Percentiles rank a stretch among this genome's conserved stretches.
Evolutionary conservation across 495 filamentous ascomycete genomes (phyloP).

Genomic region (Talaromyces ruber): DNA sequence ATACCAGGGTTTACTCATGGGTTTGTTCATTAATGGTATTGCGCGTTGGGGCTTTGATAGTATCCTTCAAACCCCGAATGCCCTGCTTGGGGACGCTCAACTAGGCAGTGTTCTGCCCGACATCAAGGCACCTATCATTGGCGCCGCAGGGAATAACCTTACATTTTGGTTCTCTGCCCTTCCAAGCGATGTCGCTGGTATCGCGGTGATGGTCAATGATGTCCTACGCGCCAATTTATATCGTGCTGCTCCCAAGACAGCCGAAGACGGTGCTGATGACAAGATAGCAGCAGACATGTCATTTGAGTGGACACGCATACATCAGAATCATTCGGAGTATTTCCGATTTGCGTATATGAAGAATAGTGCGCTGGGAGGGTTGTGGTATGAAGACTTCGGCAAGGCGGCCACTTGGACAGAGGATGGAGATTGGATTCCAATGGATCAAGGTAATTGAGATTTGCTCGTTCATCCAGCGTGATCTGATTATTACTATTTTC

Average conservation of each 20-base stretch:
- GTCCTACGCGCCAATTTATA: conserved; percentile 36
- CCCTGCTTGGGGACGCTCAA: conserved; percentile 6
- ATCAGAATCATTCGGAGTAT: conserved; percentile 51
- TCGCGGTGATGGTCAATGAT: conserved; percentile 52
- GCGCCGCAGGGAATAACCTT: conserved; percentile 25
- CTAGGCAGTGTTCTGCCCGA: conserved; percentile 38
- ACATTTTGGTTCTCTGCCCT: conserved; percentile 37
- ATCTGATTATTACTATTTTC: background rate
- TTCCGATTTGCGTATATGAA: conserved; percentile 75
- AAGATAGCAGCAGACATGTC: conserved; percentile 22
- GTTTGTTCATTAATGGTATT: conserved; percentile 57
- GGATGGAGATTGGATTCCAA: conserved; percentile 48
- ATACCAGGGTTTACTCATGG: conserved; percentile 55
- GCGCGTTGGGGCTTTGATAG: conserved; percentile 58
- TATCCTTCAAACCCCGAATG: conserved; percentile 37
- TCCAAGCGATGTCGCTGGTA: conserved; percentile 36
- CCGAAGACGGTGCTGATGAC: conserved; percentile 15
- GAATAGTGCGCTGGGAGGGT: conserved; percentile 38
- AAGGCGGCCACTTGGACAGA: conserved; percentile 60
- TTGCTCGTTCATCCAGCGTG: background rate
- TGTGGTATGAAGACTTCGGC: conserved; percentile 65
- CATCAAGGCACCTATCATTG: conserved; percentile 24
- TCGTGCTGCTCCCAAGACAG: conserved; percentile 23
- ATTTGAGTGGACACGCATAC: conserved; percentile 37
- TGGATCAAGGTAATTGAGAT: background rate